Base-by-base conservation (phyloP, 108 stramenopile genomes). In the Conticribra guillardii region DNA sequence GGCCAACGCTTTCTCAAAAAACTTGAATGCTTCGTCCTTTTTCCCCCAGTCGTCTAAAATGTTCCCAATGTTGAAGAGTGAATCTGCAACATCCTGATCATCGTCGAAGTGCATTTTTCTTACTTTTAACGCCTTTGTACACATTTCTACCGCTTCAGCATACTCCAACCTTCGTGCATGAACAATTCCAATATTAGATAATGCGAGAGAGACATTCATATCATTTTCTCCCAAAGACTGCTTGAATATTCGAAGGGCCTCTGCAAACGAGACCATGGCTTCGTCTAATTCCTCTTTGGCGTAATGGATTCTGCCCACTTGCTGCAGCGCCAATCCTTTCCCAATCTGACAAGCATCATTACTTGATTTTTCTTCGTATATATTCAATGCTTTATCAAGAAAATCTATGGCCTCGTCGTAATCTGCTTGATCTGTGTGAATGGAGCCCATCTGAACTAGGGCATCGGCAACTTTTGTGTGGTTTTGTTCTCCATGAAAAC, bases 131-230 rank as follows among this genome's bases (percentile, higher is more conserved):
- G 81, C 64, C 44, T 60, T 51, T 64, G 71, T 82, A 49, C 77
- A 82, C 41, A 67, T 60, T 19, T 79, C 67, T 30, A 82, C 54
- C 30, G 82, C 82, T 37, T 82, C 73, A 16, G 15, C 23, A 44
- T 68, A 79, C 21, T 79, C 67, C 26, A 44, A 33, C 18, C 68
- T 79, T 49, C 77, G 48, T 4, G 73, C 64, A 44, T 79, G 71
- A 61, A 85, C 85, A 1, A 81, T 85, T 30, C 84, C 89, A 67
- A 91, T 86, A 48, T 91, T 84, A 53, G 84, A 84, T 59, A 88
- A 72, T 9, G 86, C 59, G 19, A 87, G 71, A 15, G 87, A 84
- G 3, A 88, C 87, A 69, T 87, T 79, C 30, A 84, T 67, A 60
- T 91, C 85, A 45, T 82, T 70, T 5, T 69, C 60, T n/a, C 84